Evolutionary conservation across 1,284 basidiomycete species (phyloP).

Genomic region (Heterobasidion parviporum): DNA sequence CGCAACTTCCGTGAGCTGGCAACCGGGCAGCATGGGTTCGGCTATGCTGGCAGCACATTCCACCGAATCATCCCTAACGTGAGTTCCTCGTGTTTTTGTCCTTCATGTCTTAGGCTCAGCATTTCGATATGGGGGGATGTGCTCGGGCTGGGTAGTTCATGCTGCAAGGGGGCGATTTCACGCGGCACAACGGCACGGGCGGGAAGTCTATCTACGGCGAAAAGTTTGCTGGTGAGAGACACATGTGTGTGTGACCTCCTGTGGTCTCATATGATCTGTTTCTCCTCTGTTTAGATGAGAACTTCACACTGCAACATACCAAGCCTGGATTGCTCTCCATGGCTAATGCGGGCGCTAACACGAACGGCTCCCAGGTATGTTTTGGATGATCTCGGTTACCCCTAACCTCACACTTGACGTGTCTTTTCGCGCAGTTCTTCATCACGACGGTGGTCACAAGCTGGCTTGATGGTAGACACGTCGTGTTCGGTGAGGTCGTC

Average conservation of each 20-base stretch:
- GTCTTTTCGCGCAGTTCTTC: constrained; percentile 51
- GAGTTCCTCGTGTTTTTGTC: constrained; percentile 7
- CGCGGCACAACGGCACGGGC: constrained; percentile 73
- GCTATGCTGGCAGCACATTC: constrained; percentile 63
- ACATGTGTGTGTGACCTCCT: background rate
- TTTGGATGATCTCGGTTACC: background rate
- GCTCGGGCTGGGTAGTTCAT: constrained; percentile 50
- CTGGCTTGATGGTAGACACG: constrained; percentile 77
- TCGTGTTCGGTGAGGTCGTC: constrained; percentile 81
- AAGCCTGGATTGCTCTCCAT: constrained; percentile 84
- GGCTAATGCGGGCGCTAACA: constrained; percentile 75
- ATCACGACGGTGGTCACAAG: constrained; percentile 76
- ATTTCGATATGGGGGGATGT: background rate
- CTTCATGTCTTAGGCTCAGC: background rate
- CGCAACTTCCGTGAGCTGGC: constrained; percentile 8
- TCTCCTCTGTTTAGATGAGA: constrained; percentile 59
- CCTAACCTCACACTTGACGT: background rate
- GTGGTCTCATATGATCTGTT: background rate
- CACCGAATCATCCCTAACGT: constrained; percentile 78
- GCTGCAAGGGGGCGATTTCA: constrained; percentile 81
- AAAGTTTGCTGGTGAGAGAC: constrained; percentile 57
- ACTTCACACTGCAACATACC: constrained; percentile 74
- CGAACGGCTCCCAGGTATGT: constrained; percentile 63
- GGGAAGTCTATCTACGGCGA: constrained; percentile 89
- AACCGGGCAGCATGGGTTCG: constrained; percentile 70